Evolutionary conservation across 2,329 filamentous ascomycete species (phyloP), one percentile per base, ranked within the genome.

Genomic region (Immersiporthe knoxdaviesiana): DNA sequence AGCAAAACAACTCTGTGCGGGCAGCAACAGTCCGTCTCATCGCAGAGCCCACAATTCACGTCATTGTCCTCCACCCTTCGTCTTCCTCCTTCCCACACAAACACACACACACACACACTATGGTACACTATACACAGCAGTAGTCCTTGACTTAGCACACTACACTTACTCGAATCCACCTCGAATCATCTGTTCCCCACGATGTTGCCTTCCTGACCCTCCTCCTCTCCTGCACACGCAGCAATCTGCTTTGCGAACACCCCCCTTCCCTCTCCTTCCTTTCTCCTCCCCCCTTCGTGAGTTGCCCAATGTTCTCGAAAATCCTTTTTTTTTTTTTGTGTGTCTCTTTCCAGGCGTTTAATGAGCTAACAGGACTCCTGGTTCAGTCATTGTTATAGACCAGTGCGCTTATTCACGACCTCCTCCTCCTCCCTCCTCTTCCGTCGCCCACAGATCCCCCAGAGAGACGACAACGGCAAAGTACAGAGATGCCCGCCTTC

Each of bases 401-500:
- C 41, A 16, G 41, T 47, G 7, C 41, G 12, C 41, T 44, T 47
- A 8, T 0, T 8, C 41, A 47, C 41, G 16, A 47, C 41, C 41
- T 47, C 41, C n/a, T n/a, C n/a, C n/a, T n/a, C n/a, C n/a, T n/a
- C n/a, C n/a, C n/a, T n/a, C n/a, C n/a, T n/a, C n/a, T n/a, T n/a
- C n/a, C n/a, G n/a, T n/a, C n/a, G n/a, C n/a, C n/a, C n/a, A n/a
- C n/a, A n/a, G n/a, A n/a, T n/a, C n/a, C n/a, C n/a, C n/a, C n/a
- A n/a, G n/a, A n/a, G n/a, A n/a, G n/a, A 39, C 37, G 37, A 39
- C 37, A 10, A 39, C 37, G 37, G 12, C 32, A 10, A 41, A 18
- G 21, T 27, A 61, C 41, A 66, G n/a, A n/a, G n/a, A 71, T 71
- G 69, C 68, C 69, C 59, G 69, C 67, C 52, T 74, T 79, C 67